Evolutionary conservation across 2,329 filamentous ascomycete species (phyloP).

Genomic region (Neofusicoccum kwambonambiense): DNA sequence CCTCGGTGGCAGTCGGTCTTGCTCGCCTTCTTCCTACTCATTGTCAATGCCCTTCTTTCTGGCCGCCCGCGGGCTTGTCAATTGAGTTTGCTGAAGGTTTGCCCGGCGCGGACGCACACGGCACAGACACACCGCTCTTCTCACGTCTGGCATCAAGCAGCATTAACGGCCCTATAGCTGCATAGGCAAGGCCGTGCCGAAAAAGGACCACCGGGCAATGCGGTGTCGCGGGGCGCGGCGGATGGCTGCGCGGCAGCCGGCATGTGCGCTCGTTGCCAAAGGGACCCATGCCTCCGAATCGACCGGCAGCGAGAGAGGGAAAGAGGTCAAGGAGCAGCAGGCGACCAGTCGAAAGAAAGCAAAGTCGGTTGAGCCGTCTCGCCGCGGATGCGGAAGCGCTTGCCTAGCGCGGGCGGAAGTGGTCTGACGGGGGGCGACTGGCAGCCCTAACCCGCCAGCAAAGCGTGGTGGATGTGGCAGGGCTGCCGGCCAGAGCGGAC

Average conservation of each 20-base stretch:
- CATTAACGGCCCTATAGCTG: no score
- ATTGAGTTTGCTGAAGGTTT: background rate
- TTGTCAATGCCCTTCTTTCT: no score
- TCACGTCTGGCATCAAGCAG: no score
- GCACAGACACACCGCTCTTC: no score
- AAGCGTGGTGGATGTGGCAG: no score
- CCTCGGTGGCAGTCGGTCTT: background rate
- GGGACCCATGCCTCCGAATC: no score
- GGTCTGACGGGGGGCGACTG: background rate
- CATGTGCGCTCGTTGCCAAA: background rate
- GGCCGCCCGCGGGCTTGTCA: background rate
- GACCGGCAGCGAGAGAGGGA: no score
- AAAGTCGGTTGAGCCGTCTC: background rate
- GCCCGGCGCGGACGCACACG: background rate
- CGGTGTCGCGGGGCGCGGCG: no score
- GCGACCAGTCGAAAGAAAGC: background rate
- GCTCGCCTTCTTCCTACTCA: background rate
- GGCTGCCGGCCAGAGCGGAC: background rate
- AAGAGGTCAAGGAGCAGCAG: no score
- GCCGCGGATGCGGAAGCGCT: conserved; percentile 5
- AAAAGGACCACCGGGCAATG: background rate
- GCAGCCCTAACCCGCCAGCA: no score
- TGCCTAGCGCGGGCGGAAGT: background rate
- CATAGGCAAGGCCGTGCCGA: background rate
- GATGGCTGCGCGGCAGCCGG: no score